Base-by-base conservation (phyloP, 768 basidiomycete species). In the Albatrellus ellisii region DNA sequence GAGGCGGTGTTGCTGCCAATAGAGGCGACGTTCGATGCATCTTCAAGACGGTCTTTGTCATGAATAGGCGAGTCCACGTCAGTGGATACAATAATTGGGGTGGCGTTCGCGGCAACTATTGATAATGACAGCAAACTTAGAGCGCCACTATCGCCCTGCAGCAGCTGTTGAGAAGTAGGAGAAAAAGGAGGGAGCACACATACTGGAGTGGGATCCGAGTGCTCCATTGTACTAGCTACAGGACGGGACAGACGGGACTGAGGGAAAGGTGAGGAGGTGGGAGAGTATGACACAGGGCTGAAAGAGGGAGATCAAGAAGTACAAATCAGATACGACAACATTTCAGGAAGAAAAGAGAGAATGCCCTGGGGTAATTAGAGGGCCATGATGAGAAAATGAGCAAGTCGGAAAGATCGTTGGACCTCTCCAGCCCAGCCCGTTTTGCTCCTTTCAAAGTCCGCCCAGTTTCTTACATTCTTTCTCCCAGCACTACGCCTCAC, bases 51-150 rank as follows among this genome's bases (percentile, higher is more conserved):
- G 20, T 42, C 38, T 1, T 39, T 44, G 41, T 48, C 38, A 25
- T 57, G 55, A 35, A 15, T 15, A 25, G 46, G 25, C 33, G 52
- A 14, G 26, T 49, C 51, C 20, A 10, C 6, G 35, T 21, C 18
- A 7, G 45, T 52, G 26, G 51, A 37, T 32, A 66, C 51, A 18
- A 68, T 59, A 34, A 77, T 68, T 34, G 77, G 73, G 0, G 54
- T 53, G 26, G 67, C 72, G 40, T 52, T 67, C 26, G 68, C 66
- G 7, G 78, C 78, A 6, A 70, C 77, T 28, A 77, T 62, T 46
- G 82, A 82, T 42, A 86, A 61, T 5, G 81, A 83, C 31, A 85
- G 69, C 17, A 85, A 63, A 52, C 79, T 80, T n/a, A 46, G 42
- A 18, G 41, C 36, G 24, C 42, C 46, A 42, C 38, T 43, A 7